A percentile compares a stretch with the other conserved stretches of the same genome.
These are phyloP conservation scores for Aureobasidium subglaciale DNA, from an alignment of 2,329 filamentous ascomycete genomes.

Conservation along the genomic window DNA sequence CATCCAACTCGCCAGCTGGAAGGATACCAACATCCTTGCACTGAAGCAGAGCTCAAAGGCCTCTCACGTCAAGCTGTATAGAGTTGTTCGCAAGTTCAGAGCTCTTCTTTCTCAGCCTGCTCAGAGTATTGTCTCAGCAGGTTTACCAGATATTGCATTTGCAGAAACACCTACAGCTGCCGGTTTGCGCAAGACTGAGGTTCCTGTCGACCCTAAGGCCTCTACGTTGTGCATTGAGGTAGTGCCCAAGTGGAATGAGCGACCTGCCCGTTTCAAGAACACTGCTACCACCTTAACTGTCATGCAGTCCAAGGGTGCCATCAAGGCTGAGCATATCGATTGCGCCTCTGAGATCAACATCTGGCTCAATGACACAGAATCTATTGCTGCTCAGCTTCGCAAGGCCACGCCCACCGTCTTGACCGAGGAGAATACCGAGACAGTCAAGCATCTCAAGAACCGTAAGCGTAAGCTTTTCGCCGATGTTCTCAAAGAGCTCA, in stretches of 20 bases:
- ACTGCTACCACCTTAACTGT: conserved; percentile 61
- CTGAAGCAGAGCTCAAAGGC: conserved; percentile 81
- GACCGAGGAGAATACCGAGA: conserved; percentile 77
- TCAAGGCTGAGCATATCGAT: conserved; percentile 47
- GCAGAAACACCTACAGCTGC: background rate
- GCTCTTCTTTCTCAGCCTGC: conserved; percentile 69
- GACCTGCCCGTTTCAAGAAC: conserved; percentile 63
- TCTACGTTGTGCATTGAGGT: background rate
- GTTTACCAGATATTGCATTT: conserved; percentile 18
- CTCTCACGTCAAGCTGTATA: conserved; percentile 88
- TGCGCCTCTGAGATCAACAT: conserved; percentile 36
- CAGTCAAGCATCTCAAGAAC: conserved; percentile 81
- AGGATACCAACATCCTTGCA: conserved; percentile 89
- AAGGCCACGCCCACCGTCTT: conserved; percentile 75
- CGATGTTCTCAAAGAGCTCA: conserved; percentile 74
- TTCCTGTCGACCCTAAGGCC: background rate
- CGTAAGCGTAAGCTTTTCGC: conserved; percentile 86
- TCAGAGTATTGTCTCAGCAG: conserved; percentile 44
- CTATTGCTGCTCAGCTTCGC: conserved; percentile 53
- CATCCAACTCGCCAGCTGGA: conserved; percentile 93
- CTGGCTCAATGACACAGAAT: conserved; percentile 15
- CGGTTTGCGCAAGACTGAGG: conserved; percentile 1
- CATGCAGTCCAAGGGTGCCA: conserved; percentile 59
- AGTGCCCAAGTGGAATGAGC: conserved; percentile 31
- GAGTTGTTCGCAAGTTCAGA: conserved; percentile 84